Conservation (phyloP, 1,139 yeast genomes). For the Meyerozyma guilliermondii region DNA sequence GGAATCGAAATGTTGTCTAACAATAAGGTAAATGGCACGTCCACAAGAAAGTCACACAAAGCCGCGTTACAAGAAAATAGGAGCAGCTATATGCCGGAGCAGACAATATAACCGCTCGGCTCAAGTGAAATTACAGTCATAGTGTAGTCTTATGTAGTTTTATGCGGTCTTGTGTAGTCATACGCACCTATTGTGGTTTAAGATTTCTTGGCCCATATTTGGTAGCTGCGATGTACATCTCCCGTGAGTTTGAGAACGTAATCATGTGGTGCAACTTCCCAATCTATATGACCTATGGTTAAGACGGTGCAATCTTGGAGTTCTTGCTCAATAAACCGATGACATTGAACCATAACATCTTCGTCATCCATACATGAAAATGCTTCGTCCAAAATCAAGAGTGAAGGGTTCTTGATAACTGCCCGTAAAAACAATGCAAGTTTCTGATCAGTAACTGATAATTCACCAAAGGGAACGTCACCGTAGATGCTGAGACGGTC, state of each 20-base stretch:
- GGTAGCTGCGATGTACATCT: constrained; percentile 24
- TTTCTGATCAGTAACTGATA: constrained; percentile 75
- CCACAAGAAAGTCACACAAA: background rate
- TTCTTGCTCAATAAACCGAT: constrained; percentile 47
- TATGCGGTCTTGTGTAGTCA: no score
- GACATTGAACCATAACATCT: constrained; percentile 57
- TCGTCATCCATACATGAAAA: constrained; percentile 82
- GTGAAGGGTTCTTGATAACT: constrained; percentile 65
- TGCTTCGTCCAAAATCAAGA: constrained; percentile 87
- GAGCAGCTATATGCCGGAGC: background rate
- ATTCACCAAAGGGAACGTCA: constrained; percentile 42
- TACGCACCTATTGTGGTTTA: background rate
- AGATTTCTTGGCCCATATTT: constrained; percentile 7
- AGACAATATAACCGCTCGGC: background rate
- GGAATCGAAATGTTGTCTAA: background rate
- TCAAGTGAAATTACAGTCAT: no score
- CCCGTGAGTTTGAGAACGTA: constrained; percentile 32
- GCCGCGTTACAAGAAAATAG: background rate
- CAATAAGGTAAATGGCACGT: background rate
- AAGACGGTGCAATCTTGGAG: constrained; percentile 64
- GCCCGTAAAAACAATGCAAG: constrained; percentile 72
- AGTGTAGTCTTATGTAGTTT: no score
- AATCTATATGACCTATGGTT: constrained; percentile 66
- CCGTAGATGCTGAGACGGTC: constrained; percentile 24
- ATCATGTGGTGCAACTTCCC: constrained; percentile 37